Percentiles rank a stretch among this genome's conserved stretches.
These are phyloP conservation scores for Francoa sonchifolia DNA, from an alignment of 441 rosid species.

Conservation along the genomic window DNA sequence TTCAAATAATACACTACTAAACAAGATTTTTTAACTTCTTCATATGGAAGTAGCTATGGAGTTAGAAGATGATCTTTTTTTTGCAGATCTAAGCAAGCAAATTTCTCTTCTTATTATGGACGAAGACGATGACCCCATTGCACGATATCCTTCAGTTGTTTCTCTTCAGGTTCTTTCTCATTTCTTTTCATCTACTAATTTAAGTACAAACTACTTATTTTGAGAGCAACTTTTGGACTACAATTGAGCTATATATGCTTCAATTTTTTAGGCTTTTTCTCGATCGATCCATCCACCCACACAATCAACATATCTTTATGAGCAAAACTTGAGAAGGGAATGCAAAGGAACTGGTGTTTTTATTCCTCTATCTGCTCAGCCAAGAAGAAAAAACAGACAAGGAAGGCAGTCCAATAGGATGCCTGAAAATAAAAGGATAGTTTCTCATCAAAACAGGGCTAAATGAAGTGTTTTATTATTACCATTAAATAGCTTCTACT, in stretches of 20 bases:
- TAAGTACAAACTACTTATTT: too few species aligned
- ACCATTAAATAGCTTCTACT: too few species aligned
- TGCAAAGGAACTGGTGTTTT: conserved; percentile 95
- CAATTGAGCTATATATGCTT: too few species aligned
- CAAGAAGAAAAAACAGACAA: conserved; percentile 61
- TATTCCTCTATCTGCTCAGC: conserved; percentile 59
- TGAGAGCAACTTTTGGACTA: too few species aligned
- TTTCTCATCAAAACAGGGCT: too few species aligned
- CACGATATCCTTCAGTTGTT: conserved; percentile 29
- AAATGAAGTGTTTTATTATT: too few species aligned
- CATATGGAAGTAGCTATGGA: conserved; percentile 35
- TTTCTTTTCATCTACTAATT: too few species aligned
- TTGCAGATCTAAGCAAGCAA: conserved; percentile 80
- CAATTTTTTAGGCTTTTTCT: conserved; percentile 41
- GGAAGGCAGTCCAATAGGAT: too few species aligned
- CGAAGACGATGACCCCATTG: conserved; percentile 52
- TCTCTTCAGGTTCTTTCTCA: conserved; percentile 45
- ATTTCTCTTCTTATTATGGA: conserved; percentile 90
- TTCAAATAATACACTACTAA: too few species aligned
- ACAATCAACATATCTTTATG: conserved; percentile 26
- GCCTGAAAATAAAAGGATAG: too few species aligned
- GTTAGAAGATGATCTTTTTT: conserved; percentile 74
- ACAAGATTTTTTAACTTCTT: too few species aligned
- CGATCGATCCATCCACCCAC: conserved; percentile 27
- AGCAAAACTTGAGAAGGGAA: conserved; percentile 42